phyloP scores from a whole-genome alignment of 225 moss, liverwort and hornwort genomes.

The Climacium dendroides region DNA sequence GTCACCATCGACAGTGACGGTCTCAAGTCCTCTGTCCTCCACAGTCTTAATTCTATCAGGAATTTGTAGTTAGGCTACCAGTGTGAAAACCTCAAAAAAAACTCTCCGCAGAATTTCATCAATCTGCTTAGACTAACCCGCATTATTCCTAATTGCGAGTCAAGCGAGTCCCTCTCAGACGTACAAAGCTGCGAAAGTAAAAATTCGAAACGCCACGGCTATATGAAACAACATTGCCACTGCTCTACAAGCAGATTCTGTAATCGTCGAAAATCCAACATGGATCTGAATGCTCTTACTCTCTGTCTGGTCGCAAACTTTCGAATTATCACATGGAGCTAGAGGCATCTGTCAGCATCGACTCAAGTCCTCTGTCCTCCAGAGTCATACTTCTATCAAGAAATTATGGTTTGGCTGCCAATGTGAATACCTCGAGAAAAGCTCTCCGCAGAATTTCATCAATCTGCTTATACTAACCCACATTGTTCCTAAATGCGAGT shows the following conservation, averaged over 20 bases:
- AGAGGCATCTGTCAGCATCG: background rate
- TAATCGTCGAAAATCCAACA: no score
- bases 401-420: background rate
- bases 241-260: no score
- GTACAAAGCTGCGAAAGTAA: no score
- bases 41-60: background rate
- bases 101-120: background rate
- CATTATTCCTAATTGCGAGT: background rate
- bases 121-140: background rate
- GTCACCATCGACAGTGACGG: background rate
- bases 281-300: no score
- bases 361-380: background rate
- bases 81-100: background rate
- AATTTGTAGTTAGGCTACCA: background rate
- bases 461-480: background rate
- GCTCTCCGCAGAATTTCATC: background rate
- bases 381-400: background rate
- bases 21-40: background rate
- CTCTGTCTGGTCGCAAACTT: no score
- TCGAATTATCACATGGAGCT: background rate
- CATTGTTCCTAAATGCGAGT: background rate
- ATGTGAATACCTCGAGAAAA: background rate
- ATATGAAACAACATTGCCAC: no score
- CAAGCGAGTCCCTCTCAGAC: background rate
- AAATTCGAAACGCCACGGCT: no score